Evolutionary conservation across 306 rosid species (phyloP), one percentile per base, ranked within the genome.

Genomic region (Trifolium fragiferum): DNA sequence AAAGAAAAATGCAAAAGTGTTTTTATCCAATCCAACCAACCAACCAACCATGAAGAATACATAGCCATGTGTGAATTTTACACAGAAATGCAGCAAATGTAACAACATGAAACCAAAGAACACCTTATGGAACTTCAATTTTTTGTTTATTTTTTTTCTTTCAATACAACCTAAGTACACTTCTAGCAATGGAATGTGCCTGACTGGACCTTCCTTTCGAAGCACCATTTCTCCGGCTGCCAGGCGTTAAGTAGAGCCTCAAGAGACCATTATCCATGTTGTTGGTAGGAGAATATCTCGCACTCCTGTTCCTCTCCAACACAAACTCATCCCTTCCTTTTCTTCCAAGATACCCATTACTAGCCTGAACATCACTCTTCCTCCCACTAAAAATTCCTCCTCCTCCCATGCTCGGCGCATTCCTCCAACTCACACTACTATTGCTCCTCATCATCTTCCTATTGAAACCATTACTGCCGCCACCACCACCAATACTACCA

Each of bases 361-460:
- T 85, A 6, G 76, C 80, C 66, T 89, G 92, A 37, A 79, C 72
- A 46, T 81, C 88, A 80, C 85, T 88, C 89, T 85, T 91, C 88
- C 96, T 86, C 80, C 83, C 63, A 50, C 93, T 86, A 70, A 93
- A 60, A 60, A 60, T 75, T 4, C 84, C 65, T 53, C 86, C 93
- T 32, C 82, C 93, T 2, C 66, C 93, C 8, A 86, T 75, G 44
- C 80, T 81, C 9, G 72, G 88, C 0, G 87, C 88, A 73, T 85
- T 94, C 72, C 99, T 88, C 99, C 99, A 94, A 77, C 96, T 94
- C 35, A 90, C 94, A 63, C 98, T 89, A 82, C 97, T 91, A 61
- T 89, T 91, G 77, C 97, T 93, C 82, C 98, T 80, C 30, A 86
- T 66, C 32, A 86, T 37, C 82, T 87, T 93, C 0, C 89, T 86